These are phyloP conservation scores for Ogataea hybrid DNA, from an alignment of 1,139 yeast genomes.

Conservation along the genomic window DNA sequence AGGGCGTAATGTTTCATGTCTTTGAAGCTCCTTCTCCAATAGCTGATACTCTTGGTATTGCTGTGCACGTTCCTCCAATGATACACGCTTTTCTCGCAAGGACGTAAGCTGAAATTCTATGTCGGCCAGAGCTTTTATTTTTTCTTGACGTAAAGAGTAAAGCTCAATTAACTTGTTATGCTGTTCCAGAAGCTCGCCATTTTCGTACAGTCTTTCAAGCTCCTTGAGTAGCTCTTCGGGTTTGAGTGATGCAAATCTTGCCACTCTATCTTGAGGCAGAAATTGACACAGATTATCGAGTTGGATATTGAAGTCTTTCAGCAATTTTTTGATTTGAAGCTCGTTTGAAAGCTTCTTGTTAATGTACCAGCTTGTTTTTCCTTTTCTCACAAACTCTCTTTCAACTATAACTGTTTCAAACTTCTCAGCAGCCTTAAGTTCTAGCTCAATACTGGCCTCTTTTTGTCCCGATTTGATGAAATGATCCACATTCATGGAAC, in stretches of 20 bases:
- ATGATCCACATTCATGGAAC: constrained; percentile 56
- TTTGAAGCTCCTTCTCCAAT: constrained; percentile 43
- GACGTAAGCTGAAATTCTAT: constrained; percentile 33
- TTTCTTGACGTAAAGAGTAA: constrained; percentile 41
- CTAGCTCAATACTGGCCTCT: constrained; percentile 58
- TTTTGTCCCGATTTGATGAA: constrained; percentile 76
- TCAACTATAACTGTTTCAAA: constrained; percentile 39
- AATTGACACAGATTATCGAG: constrained; percentile 92
- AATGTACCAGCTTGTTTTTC: constrained; percentile 60
- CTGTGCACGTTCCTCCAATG: constrained; percentile 30
- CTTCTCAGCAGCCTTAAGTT: constrained; percentile 46
- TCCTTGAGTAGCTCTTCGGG: constrained; percentile 74
- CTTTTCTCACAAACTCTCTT: constrained; percentile 40
- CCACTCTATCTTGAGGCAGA: constrained; percentile 92
- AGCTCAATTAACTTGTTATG: constrained; percentile 58
- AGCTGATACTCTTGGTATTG: constrained; percentile 33
- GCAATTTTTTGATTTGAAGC: constrained; percentile 42
- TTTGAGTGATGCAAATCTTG: constrained; percentile 81
- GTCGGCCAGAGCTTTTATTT: constrained; percentile 33
- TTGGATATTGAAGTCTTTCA: constrained; percentile 66
- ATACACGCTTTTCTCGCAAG: constrained; percentile 34
- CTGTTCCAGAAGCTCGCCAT: constrained; percentile 51
- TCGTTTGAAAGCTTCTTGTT: constrained; percentile 47
- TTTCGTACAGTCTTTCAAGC: constrained; percentile 79
- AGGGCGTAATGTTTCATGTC: constrained; percentile 54